Evolutionary conservation across 164 flowering plant species (phyloP).

Genomic region (Piper betle): DNA sequence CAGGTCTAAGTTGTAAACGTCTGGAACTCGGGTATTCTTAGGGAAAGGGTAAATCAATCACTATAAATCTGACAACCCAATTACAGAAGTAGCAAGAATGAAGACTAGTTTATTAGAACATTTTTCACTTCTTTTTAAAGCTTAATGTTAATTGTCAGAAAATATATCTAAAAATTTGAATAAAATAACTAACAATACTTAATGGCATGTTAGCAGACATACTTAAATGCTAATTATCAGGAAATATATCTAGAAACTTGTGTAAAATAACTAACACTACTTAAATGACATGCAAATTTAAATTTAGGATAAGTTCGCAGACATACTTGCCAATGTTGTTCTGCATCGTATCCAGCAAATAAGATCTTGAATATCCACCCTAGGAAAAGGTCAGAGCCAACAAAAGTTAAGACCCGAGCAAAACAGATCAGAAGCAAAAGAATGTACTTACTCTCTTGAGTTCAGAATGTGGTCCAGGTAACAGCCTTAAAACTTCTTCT

Average conservation of each 20-base stretch:
- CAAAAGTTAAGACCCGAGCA: background rate
- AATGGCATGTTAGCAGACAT: conserved; percentile 1
- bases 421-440: background rate
- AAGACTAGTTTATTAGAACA: too few relatives aligned
- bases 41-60: too few relatives aligned
- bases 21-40: too few relatives aligned
- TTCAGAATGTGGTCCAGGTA: conserved; percentile 95
- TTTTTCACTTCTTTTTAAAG: too few relatives aligned
- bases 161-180: background rate
- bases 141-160: too few relatives aligned
- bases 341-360: conserved; percentile 40
- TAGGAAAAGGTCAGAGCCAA: conserved; percentile 7
- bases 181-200: too few relatives aligned
- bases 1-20: too few relatives aligned
- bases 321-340: conserved; percentile 47
- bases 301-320: background rate
- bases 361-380: conserved; percentile 56
- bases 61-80: too few relatives aligned
- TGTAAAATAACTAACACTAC: too few relatives aligned
- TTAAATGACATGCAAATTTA: background rate
- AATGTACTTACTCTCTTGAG: conserved; percentile 53
- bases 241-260: background rate
- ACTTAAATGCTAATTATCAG: conserved; percentile 20
- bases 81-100: too few relatives aligned
- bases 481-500: conserved; percentile 76